Conservation (phyloP, 2,329 filamentous ascomycete species). For the Trichophyton rubrum region DNA sequence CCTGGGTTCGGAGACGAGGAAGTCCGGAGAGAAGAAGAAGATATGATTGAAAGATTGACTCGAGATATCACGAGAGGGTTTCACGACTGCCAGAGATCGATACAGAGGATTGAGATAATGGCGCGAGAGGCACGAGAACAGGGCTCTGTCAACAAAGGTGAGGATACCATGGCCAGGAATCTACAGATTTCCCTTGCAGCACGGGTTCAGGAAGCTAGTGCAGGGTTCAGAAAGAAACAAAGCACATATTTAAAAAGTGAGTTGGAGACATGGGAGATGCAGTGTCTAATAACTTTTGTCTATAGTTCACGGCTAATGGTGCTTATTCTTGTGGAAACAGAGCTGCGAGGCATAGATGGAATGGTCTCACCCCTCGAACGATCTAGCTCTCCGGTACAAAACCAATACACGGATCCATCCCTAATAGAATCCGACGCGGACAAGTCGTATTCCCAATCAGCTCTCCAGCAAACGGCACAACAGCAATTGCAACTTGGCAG, state of each 20-base stretch:
- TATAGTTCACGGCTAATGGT: neutral
- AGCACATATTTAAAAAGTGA: conserved; percentile 88
- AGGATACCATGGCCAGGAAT: conserved; percentile 93
- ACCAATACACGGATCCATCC: conserved; percentile 70
- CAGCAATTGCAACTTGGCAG: conserved; percentile 48
- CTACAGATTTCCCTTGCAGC: conserved; percentile 84
- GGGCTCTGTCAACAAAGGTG: conserved; percentile 49
- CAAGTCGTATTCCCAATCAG: conserved; percentile 78
- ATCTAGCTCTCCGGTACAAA: conserved; percentile 40
- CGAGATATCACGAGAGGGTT: conserved; percentile 82
- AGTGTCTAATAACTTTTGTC: neutral
- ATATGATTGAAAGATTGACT: conserved; percentile 79
- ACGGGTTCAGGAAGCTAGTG: conserved; percentile 81
- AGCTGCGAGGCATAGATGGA: conserved; percentile 61
- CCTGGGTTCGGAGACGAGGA: conserved; percentile 95
- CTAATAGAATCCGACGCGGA: conserved; percentile 89
- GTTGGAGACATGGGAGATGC: conserved; percentile 11
- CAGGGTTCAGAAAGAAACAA: conserved; percentile 92
- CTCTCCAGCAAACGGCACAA: conserved; percentile 65
- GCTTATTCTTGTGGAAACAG: conserved; percentile 31
- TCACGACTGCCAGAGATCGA: conserved; percentile 77
- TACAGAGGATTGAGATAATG: conserved; percentile 78
- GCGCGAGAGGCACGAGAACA: conserved; percentile 65
- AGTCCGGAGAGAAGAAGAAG: conserved; percentile 72
- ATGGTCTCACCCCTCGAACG: conserved; percentile 41